phyloP scores from a whole-genome alignment of 768 basidiomycete genomes.

The Tylopilus cervinicoccineus region DNA sequence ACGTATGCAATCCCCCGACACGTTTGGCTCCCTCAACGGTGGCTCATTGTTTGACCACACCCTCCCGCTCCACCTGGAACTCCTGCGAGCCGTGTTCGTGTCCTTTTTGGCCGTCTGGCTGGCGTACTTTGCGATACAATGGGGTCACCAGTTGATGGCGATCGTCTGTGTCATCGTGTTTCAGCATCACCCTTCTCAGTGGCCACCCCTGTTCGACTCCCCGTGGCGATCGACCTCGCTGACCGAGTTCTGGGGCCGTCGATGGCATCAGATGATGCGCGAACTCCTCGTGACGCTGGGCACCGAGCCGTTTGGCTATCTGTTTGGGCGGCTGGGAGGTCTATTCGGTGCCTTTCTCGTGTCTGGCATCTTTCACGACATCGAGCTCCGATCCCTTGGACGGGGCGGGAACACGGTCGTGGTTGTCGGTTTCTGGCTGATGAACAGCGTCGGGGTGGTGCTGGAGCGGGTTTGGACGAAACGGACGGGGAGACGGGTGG shows the following conservation, averaged over 20 bases:
- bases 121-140: conserved; percentile 44
- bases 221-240: conserved; percentile 59
- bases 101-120: conserved; percentile 32
- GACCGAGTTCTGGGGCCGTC: conserved; percentile 54
- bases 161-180: conserved; percentile 45
- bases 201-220: conserved; percentile 58
- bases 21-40: conserved; percentile 32
- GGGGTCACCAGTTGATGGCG: conserved; percentile 37
- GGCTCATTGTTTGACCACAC: conserved; percentile 36
- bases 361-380: conserved; percentile 56
- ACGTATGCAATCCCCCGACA: conserved; percentile 34
- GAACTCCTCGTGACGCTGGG: conserved; percentile 53
- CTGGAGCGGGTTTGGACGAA: conserved; percentile 46
- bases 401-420: conserved; percentile 39
- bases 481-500: conserved; percentile 40
- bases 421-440: conserved; percentile 50
- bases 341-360: conserved; percentile 55
- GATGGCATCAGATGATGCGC: conserved; percentile 69
- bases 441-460: conserved; percentile 49
- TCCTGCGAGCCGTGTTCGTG: conserved; percentile 40
- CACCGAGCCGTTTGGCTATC: conserved; percentile 35
- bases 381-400: conserved; percentile 33
- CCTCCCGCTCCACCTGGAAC: conserved; percentile 30
- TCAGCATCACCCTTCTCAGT: conserved; percentile 45
- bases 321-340: conserved; percentile 48